Base-by-base conservation (phyloP, 352 stramenopile species). In the Globisporangium barbulae region DNA sequence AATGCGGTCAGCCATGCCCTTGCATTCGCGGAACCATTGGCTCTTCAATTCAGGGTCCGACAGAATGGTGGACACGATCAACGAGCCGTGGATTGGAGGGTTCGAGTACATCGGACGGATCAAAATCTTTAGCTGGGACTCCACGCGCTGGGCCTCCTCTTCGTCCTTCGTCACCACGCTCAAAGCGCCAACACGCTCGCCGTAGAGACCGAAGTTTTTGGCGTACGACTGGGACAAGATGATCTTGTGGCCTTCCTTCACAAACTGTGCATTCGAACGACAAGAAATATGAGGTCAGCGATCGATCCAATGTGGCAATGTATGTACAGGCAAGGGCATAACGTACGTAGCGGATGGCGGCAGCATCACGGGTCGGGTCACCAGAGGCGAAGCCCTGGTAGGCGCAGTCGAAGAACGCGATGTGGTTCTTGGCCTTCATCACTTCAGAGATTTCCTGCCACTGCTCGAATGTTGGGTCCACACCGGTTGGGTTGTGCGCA, bases 151-250 rank as follows among this genome's bases (percentile, higher is more conserved):
- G 35, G 94, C 96, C 82, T 99, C 97, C 31, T 99, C 97, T 45
- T 89, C 78, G 73, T 91, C 81, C 58, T 79, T 77, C 28, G 89
- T 97, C 57, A 99, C 97, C 31, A 99, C 85, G 39, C 90, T 98
- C 54, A 99, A 81, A 31, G 97, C 93, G 53, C 98, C 98, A 28
- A 99, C 91, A 70, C 98, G 85, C 75, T 99, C 96, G 59, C 98
- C 98, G 81, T 99, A 99, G 12, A 99, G 89, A 63, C 98, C 98
- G 76, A 99, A 99, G 92, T 99, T 99, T 86, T 99, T 99, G 47
- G 97, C 97, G 79, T 99, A 99, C 71, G 91, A 98, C 87, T 99
- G 98, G 41, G 94, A 94, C 57, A 99, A 76, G 17, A 97, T 75
- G 72, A 99, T 87, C 64, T 98, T 93, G 83, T 99, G 97, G 35